phyloP scores from a whole-genome alignment of 805 yeast species.

The Lachancea waltii region DNA sequence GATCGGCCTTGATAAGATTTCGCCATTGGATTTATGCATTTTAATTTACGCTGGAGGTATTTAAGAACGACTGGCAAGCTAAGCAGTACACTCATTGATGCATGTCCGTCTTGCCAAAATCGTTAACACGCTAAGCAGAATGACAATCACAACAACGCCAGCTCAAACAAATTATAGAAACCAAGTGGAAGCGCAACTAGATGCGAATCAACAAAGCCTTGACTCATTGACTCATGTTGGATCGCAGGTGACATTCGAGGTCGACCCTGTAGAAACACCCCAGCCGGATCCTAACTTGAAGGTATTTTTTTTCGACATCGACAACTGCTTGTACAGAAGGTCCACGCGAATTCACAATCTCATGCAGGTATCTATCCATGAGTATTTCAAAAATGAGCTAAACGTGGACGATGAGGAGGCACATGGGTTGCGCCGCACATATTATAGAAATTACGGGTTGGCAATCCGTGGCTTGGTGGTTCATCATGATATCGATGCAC shows the following conservation, averaged over 20 bases:
- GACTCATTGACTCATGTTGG: constrained; percentile 33
- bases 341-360: constrained; percentile 72
- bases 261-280: constrained; percentile 23
- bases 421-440: constrained; percentile 55
- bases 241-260: constrained; percentile 26
- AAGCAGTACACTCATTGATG: not conserved
- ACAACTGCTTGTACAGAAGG: constrained; percentile 79
- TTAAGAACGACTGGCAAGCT: not conserved
- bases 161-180: constrained; percentile 9
- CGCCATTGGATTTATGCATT: too few species aligned
- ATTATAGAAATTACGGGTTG: constrained; percentile 82
- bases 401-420: constrained; percentile 69
- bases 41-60: too few species aligned
- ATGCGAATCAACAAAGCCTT: constrained; percentile 29
- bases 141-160: constrained; percentile 13
- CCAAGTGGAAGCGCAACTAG: constrained; percentile 23
- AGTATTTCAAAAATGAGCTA: constrained; percentile 65
- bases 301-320: constrained; percentile 83
- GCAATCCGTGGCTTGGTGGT: constrained; percentile 83
- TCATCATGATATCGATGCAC: constrained; percentile 66
- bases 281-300: constrained; percentile 26
- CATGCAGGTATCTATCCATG: constrained; percentile 82
- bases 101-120: too few species aligned
- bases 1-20: not conserved
- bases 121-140: not conserved